Conservation (phyloP, 495 filamentous ascomycete genomes). For the Elaphomyces granulatus region DNA sequence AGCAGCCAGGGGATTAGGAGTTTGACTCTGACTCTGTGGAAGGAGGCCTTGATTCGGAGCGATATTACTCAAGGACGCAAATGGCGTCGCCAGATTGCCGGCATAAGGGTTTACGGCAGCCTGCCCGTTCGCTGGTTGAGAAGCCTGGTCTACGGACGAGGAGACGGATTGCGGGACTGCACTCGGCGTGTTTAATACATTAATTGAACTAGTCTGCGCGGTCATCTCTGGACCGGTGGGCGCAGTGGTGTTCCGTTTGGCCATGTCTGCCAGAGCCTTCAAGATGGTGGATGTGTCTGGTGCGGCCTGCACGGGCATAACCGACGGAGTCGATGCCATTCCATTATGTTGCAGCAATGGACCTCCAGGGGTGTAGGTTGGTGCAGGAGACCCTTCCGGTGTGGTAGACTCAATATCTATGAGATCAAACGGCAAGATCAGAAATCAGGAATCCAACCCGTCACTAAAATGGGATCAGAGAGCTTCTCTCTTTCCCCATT, state of each 20-base stretch:
- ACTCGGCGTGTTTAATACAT: conserved; percentile 39
- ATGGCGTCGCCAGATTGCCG: conserved; percentile 26
- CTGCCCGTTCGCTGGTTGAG: conserved; percentile 30
- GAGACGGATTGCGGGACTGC: conserved; percentile 27
- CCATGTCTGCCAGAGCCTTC: conserved; percentile 73
- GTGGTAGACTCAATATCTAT: conserved; percentile 59
- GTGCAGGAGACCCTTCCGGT: conserved; percentile 63
- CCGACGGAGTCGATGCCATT: conserved; percentile 21
- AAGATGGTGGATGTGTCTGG: conserved; percentile 59
- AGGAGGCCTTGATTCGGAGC: conserved; percentile 28
- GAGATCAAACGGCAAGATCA: conserved; percentile 11
- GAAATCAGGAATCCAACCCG: conserved; percentile 8
- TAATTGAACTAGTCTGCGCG: conserved; percentile 37
- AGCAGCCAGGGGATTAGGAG: conserved; percentile 26
- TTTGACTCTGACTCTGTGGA: conserved; percentile 33
- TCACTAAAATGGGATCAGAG: background rate
- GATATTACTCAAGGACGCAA: conserved; percentile 28
- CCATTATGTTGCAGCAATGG: conserved; percentile 18
- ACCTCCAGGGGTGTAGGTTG: conserved; percentile 30
- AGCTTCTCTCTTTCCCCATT: background rate
- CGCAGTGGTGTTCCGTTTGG: conserved; percentile 58
- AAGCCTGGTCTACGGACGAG: conserved; percentile 34
- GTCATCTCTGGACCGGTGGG: conserved; percentile 38
- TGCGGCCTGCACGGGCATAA: conserved; percentile 24
- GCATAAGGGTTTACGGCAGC: conserved; percentile 47